These are phyloP conservation scores for Fragilariopsis cylindrus DNA, from an alignment of 108 stramenopile species.

Conservation along the genomic window DNA sequence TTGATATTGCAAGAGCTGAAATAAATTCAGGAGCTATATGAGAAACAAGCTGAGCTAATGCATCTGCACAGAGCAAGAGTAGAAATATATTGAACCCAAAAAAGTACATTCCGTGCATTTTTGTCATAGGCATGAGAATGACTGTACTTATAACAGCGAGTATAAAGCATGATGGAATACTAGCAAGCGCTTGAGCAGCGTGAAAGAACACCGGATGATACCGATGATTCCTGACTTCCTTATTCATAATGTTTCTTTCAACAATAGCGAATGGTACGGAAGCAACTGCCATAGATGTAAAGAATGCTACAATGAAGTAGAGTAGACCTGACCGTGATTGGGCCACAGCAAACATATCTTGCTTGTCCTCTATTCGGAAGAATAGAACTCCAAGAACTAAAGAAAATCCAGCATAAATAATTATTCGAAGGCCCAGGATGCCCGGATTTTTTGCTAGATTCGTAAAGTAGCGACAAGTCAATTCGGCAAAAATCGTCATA, in stretches of 20 bases:
- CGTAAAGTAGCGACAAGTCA: too few relatives aligned
- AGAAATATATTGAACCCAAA: slow-evolving; percentile 60
- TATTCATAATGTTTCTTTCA: slow-evolving; percentile 61
- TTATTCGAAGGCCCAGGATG: too few relatives aligned
- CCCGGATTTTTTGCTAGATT: too few relatives aligned
- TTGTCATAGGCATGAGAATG: slow-evolving; percentile 49
- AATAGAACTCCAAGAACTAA: not conserved
- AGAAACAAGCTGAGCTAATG: slow-evolving; percentile 58
- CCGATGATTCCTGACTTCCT: slow-evolving; percentile 62
- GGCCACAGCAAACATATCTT: slow-evolving; percentile 15
- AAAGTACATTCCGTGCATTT: slow-evolving; percentile 43
- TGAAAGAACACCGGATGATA: slow-evolving; percentile 57
- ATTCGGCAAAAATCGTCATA: too few relatives aligned
- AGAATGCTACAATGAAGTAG: slow-evolving; percentile 68
- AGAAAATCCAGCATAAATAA: too few relatives aligned
- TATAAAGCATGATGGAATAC: slow-evolving; percentile 45
- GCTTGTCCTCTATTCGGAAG: slow-evolving; percentile 1
- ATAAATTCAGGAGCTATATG: slow-evolving; percentile 62
- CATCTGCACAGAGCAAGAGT: slow-evolving; percentile 50
- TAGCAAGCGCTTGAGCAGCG: slow-evolving; percentile 41
- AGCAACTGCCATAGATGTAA: slow-evolving; percentile 67
- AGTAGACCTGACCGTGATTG: slow-evolving; percentile 31
- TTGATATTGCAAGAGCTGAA: slow-evolving; percentile 56
- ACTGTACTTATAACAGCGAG: slow-evolving; percentile 47
- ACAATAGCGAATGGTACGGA: slow-evolving; percentile 64